A percentile compares a stretch with the other conserved stretches of the same genome.
Conservation (phyloP, 163 green algal species). For the Chlorella variabilis region DNA sequence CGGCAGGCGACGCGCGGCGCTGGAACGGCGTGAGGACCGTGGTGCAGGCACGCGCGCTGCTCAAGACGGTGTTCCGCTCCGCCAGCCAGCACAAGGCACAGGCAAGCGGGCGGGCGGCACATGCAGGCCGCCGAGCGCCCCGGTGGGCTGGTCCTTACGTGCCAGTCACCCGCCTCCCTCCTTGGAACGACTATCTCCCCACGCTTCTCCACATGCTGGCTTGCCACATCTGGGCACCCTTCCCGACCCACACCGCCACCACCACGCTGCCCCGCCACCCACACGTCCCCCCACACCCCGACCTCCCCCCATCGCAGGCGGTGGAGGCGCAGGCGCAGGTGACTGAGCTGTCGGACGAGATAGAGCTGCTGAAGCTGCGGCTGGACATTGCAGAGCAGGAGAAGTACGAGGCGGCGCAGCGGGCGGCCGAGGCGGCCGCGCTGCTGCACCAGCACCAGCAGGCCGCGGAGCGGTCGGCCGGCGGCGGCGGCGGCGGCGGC, state of each 20-base stretch:
- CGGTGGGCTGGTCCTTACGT: no score
- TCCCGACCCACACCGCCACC: no score
- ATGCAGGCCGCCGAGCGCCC: no score
- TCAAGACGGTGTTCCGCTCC: constrained; percentile 77
- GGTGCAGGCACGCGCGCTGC: constrained; percentile 74
- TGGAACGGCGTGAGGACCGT: constrained; percentile 77
- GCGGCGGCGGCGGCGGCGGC: no score
- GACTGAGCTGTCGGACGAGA: constrained; percentile 67
- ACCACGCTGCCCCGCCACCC: no score
- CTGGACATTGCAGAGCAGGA: constrained; percentile 63
- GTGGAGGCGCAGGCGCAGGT: constrained; percentile 63
- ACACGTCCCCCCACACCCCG: no score
- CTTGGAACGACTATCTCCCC: no score
- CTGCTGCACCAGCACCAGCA: neutral
- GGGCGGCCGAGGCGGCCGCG: constrained; percentile 50
- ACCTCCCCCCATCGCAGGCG: no score
- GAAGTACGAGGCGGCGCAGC: constrained; percentile 59
- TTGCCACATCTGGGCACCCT: no score
- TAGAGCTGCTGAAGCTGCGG: constrained; percentile 75
- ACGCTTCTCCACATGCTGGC: no score
- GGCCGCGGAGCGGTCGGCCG: neutral
- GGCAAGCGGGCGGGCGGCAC: constrained; percentile 28
- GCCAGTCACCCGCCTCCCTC: no score
- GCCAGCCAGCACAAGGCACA: constrained; percentile 73
- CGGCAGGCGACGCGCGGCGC: constrained; percentile 75